These are phyloP conservation scores for Pseudogymnoascus sp. DNA, from an alignment of 2,329 filamentous ascomycete genomes.

Conservation along the genomic window DNA sequence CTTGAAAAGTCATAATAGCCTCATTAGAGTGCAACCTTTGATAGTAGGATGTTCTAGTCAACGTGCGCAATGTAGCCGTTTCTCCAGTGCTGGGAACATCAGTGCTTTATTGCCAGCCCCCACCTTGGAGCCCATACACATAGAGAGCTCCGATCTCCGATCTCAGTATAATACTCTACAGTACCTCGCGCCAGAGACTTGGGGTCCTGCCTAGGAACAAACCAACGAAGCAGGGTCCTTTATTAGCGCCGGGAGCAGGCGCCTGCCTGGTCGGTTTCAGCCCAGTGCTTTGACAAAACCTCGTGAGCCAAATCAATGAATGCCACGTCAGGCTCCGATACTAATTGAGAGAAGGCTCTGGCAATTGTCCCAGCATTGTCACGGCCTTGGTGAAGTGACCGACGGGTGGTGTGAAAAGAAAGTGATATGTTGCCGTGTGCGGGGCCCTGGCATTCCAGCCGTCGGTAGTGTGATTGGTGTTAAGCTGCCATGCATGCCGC, in stretches of 20 bases:
- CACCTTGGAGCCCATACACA: not conserved
- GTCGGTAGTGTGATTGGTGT: not conserved
- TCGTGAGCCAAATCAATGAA: not conserved
- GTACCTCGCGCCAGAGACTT: not conserved
- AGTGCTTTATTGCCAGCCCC: not conserved
- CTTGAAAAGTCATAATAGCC: not conserved
- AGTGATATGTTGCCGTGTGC: not conserved
- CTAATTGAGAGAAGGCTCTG: not conserved
- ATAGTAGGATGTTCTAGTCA: not conserved
- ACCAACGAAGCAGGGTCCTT: not conserved
- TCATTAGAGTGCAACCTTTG: not conserved
- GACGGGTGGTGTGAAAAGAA: not conserved
- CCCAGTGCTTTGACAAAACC: constrained; percentile 32
- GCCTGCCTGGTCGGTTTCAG: not conserved
- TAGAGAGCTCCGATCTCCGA: not conserved
- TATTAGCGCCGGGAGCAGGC: not conserved
- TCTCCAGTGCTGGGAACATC: not conserved
- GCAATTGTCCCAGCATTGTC: not conserved
- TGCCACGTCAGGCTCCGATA: not conserved
- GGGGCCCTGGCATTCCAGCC: not conserved
- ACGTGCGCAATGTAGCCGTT: not conserved
- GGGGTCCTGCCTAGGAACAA: not conserved
- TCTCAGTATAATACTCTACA: not conserved
- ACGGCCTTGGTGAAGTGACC: not conserved
- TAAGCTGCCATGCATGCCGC: not conserved